A percentile compares a stretch with the other conserved stretches of the same genome.
Conservation (phyloP, 345 rosid genomes). For the Gossypium longicalyx region DNA sequence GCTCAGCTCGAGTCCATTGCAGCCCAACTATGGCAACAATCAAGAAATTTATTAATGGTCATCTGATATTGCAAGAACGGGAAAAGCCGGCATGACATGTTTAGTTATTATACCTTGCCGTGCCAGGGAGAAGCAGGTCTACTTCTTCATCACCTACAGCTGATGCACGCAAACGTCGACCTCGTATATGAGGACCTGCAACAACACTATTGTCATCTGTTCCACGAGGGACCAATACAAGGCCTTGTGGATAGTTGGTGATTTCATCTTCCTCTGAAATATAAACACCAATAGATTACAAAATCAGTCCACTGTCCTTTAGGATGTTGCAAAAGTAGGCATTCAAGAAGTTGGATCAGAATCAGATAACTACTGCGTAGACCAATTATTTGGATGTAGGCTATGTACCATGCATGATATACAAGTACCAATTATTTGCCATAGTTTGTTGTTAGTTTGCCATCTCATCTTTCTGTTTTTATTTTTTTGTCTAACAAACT, state of each 20-base stretch:
- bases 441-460: not conserved
- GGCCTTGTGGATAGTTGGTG: constrained; percentile 75
- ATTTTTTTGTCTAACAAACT: not conserved
- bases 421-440: not conserved
- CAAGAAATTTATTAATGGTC: not conserved
- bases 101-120: constrained; percentile 66
- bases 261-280: constrained; percentile 71
- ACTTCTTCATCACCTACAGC: constrained; percentile 89
- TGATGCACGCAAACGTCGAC: constrained; percentile 80
- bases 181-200: constrained; percentile 85
- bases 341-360: not conserved
- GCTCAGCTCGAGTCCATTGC: too few species aligned
- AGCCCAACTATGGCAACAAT: not conserved
- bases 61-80: not conserved
- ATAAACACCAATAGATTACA: constrained; percentile 13
- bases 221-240: constrained; percentile 87
- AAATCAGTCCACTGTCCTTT: not conserved
- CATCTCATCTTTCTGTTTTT: not conserved
- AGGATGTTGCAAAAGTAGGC: not conserved
- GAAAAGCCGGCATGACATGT: constrained; percentile 5
- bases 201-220: constrained; percentile 51
- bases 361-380: not conserved
- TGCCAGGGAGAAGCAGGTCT: constrained; percentile 98
- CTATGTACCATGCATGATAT: not conserved
- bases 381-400: not conserved